These are phyloP conservation scores for Hanseniaspora mollemarum DNA, from an alignment of 805 yeast species.

Conservation along the genomic window DNA sequence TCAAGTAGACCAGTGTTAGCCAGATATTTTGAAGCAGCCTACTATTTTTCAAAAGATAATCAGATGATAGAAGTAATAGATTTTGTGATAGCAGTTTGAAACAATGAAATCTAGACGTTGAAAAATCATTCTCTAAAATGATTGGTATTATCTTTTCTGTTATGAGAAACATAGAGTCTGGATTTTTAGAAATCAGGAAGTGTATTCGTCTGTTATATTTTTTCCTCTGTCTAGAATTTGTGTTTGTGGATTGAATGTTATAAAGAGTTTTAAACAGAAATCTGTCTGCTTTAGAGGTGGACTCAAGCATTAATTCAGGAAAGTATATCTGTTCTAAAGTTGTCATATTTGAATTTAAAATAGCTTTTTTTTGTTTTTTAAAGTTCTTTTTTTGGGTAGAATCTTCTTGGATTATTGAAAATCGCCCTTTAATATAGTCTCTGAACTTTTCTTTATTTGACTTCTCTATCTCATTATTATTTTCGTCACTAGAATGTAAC, in stretches of 20 bases:
- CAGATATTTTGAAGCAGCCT: background rate
- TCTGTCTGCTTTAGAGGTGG: background rate
- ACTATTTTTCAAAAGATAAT: background rate
- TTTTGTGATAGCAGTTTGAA: background rate
- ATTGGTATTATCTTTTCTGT: background rate
- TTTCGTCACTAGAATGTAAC: background rate
- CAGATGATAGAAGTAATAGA: background rate
- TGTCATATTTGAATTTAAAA: background rate
- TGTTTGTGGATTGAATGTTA: background rate
- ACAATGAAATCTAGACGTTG: conserved; percentile 3
- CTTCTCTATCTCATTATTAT: background rate
- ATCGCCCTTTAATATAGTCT: background rate
- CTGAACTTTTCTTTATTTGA: background rate
- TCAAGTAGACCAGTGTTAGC: background rate
- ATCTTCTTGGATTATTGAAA: background rate
- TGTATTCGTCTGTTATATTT: background rate
- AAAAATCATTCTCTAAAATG: conserved; percentile 3
- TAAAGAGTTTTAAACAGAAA: background rate
- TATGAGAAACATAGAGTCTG: background rate
- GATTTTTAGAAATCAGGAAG: background rate
- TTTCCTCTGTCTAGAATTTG: background rate
- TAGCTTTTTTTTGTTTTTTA: background rate
- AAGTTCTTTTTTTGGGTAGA: background rate
- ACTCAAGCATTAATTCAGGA: conserved; percentile 4
- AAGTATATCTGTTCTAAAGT: conserved; percentile 8